These are phyloP conservation scores for Cunninghamia lanceolata DNA, from an alignment of 75 land plant genomes.

Conservation along the genomic window DNA sequence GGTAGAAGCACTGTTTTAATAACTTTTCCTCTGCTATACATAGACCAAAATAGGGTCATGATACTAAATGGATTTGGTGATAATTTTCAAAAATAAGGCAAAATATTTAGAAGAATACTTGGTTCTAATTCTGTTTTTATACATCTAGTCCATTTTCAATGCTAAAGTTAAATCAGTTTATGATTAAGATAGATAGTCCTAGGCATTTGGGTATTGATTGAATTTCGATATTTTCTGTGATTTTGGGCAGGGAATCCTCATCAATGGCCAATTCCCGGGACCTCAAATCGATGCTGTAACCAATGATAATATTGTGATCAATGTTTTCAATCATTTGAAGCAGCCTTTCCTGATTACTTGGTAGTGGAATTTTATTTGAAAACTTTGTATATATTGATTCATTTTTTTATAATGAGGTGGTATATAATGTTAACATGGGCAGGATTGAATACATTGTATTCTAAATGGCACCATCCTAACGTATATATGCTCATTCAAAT, in stretches of 20 bases:
- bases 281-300: slow-evolving; percentile 55
- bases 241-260: slow-evolving; percentile 52
- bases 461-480: no score
- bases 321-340: slow-evolving; percentile 50
- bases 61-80: no score
- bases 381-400: no score
- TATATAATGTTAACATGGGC: no score
- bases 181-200: not conserved
- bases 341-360: slow-evolving; percentile 70
- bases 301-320: slow-evolving; percentile 52
- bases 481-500: no score
- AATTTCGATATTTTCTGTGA: not conserved
- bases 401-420: no score
- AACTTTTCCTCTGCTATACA: no score
- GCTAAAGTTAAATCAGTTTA: not conserved
- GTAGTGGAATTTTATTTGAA: slow-evolving; percentile 20
- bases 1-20: no score
- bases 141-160: not conserved
- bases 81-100: no score
- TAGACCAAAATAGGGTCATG: no score
- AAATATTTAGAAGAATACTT: no score
- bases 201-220: not conserved
- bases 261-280: slow-evolving; percentile 72
- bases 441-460: no score
- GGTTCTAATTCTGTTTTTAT: not conserved